Evolutionary conservation across 192 early-diverging fungal species (phyloP).

Genomic region (Rhizophagus prolifer): DNA sequence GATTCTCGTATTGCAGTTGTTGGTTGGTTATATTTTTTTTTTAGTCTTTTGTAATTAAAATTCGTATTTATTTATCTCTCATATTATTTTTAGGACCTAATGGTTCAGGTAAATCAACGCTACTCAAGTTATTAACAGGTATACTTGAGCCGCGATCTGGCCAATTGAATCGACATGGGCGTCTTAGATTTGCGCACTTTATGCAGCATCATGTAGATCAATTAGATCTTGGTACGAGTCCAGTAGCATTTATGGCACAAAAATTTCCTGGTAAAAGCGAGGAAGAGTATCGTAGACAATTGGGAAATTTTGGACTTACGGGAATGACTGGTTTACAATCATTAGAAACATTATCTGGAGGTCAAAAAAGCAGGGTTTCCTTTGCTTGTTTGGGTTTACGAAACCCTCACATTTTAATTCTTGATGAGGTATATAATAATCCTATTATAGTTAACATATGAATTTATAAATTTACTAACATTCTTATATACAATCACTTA

Average conservation of each 20-base stretch:
- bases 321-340: constrained; percentile 94
- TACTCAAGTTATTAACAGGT: constrained; percentile 89
- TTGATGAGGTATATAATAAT: constrained; percentile 84
- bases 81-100: constrained; percentile 68
- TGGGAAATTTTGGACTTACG: constrained; percentile 94
- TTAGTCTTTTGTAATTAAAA: not conserved
- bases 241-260: constrained; percentile 85
- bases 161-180: constrained; percentile 85
- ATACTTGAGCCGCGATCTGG: constrained; percentile 79
- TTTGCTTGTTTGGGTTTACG: constrained; percentile 93
- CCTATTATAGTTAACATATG: constrained; percentile 45
- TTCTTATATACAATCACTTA: constrained; percentile 33
- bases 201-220: constrained; percentile 99
- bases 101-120: constrained; percentile 96
- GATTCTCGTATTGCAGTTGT: constrained; percentile 98
- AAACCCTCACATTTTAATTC: constrained; percentile 90
- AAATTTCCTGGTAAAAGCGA: constrained; percentile 90
- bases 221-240: constrained; percentile 79
- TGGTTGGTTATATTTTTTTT: constrained; percentile 32
- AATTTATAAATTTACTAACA: constrained; percentile 9
- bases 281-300: constrained; percentile 92
- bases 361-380: constrained; percentile 95
- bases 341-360: constrained; percentile 93
- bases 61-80: too few species aligned
- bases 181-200: constrained; percentile 91